Evolutionary conservation across 345 rosid genomes (phyloP), one percentile per base, ranked within the genome.

Genomic region (Pistacia atlantica): DNA sequence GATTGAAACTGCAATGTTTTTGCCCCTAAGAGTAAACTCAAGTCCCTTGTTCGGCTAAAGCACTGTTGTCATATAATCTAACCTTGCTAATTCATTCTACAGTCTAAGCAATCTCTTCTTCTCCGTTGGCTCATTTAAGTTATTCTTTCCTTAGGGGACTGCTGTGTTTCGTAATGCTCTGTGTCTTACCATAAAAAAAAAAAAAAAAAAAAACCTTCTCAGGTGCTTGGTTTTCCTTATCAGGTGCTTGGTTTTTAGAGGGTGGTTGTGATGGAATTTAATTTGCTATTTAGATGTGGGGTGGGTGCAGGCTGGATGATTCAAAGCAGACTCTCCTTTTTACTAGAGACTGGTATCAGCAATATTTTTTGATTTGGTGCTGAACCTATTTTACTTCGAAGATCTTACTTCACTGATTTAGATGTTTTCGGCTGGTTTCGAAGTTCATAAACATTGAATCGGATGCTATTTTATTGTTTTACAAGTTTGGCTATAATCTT

Each of bases 211-310:
- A 2, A 17, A 66, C 25, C 4, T n/a, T 25, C 22, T 71, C 69
- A 6, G 69, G 54, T 74, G 60, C 60, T 18, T 52, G 77, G 67
- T 72, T 25, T 51, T 31, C 25, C 4, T n/a, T 25, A 22, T 71
- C 69, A 6, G 69, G 54, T 74, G 60, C 60, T 18, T 52, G 77
- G 67, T 72, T 25, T 51, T 31, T 73, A 69, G 69, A 62, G 18
- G 22, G 51, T 37, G 65, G 56, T 25, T 18, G 69, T 31, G 57
- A 14, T 73, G 49, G 51, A 18, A 59, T n/a, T 46, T 7, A 20
- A 31, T 72, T 45, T 42, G 35, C 12, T 45, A 56, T 71, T 8
- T 37, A 57, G 12, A 58, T 0, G 14, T 51, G 63, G 56, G 55
- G 58, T 20, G 28, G 42, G 38, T n/a, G 18, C 54, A 7, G 51